A percentile compares a stretch with the other conserved stretches of the same genome.
phyloP scores from a whole-genome alignment of 768 basidiomycete genomes.

The Flagelloscypha sp. region DNA sequence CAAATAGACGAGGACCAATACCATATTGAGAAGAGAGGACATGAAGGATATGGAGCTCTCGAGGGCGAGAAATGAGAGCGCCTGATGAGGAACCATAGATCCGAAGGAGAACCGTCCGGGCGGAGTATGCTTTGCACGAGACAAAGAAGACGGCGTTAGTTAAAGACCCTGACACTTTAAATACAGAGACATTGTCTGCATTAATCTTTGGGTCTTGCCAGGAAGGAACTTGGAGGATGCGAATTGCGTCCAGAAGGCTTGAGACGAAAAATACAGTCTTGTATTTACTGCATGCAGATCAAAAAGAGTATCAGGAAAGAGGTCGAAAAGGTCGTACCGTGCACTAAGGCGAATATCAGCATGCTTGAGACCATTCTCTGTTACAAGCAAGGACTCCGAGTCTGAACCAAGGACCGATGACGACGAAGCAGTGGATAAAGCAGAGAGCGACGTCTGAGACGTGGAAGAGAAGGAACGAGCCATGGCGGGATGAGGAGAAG shows the following conservation, averaged over 20 bases:
- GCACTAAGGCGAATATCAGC: slow-evolving; percentile 48
- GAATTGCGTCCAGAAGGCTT: slow-evolving; percentile 48
- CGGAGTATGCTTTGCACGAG: slow-evolving; percentile 49
- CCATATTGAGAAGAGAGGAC: slow-evolving; percentile 79
- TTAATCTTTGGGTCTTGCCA: slow-evolving; percentile 47
- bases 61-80: slow-evolving; percentile 77
- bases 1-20: slow-evolving; percentile 87
- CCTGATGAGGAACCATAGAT: slow-evolving; percentile 88
- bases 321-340: slow-evolving; percentile 45
- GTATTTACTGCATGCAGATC: slow-evolving; percentile 44
- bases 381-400: slow-evolving; percentile 32
- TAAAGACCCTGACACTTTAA: slow-evolving; percentile 82
- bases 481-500: slow-evolving; percentile 4
- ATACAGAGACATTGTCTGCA: slow-evolving; percentile 47
- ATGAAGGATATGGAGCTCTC: slow-evolving; percentile 84
- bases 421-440: slow-evolving; percentile 22
- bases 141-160: slow-evolving; percentile 98
- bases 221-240: slow-evolving; percentile 43
- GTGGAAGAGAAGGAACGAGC: slow-evolving; percentile 14
- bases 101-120: slow-evolving; percentile 73
- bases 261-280: slow-evolving; percentile 48
- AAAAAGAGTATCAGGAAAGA: slow-evolving; percentile 14
- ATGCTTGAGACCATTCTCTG: slow-evolving; percentile 56
- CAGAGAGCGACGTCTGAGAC: slow-evolving; percentile 7
- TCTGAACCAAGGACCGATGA: slow-evolving; percentile 29